Base-by-base conservation (phyloP, 139 green algal genomes). In the Chlorella sp. region DNA sequence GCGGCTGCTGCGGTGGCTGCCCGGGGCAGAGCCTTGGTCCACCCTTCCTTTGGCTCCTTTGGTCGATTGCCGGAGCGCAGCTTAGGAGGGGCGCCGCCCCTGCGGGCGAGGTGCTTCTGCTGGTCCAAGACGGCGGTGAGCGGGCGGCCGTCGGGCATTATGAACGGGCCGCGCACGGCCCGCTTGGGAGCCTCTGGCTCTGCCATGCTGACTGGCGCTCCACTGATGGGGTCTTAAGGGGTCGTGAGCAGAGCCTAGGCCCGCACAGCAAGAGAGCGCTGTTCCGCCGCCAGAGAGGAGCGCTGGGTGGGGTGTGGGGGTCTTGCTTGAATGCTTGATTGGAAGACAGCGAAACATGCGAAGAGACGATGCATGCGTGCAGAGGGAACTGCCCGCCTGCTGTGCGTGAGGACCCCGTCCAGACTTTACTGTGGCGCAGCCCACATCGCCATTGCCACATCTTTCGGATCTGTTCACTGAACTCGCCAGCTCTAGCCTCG, bases 121-220 rank as follows among this genome's bases (percentile, higher is more conserved):
- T 75, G 36, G 15, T 84, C 39, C 30, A 88, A 11, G 18, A 68
- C 39, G 30, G 48, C 32, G 1, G 80, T 42, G 36, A 91, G 37
- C 0, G 81, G 88, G 5, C 71, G 85, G 24, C 91, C 91, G 60
- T 92, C 89, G 0, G 91, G 91, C 91, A 94, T 94, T 2, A 94
- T 90, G n/a, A 92, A 94, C 16, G 91, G 91, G 34, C 40, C 75
- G 30, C 90, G 61, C 80, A 39, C 19, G 32, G 28, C 53, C 9
- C 53, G 53, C 81, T 39, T 53, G 19, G 71, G 42, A 21, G 82
- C 82, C 60, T 53, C 82, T 40, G 82, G 28, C 60, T 53, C 60
- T 21, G 57, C 82, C 60, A 77, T 76, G 32, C 36, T 32, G 36
- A 36, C 19, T 32, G 5, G 18, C 34, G 15, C 34, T n/a, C 14